Evolutionary conservation across 345 rosid genomes (phyloP), one percentile per base, ranked within the genome.

Genomic region (Populus davidiana): DNA sequence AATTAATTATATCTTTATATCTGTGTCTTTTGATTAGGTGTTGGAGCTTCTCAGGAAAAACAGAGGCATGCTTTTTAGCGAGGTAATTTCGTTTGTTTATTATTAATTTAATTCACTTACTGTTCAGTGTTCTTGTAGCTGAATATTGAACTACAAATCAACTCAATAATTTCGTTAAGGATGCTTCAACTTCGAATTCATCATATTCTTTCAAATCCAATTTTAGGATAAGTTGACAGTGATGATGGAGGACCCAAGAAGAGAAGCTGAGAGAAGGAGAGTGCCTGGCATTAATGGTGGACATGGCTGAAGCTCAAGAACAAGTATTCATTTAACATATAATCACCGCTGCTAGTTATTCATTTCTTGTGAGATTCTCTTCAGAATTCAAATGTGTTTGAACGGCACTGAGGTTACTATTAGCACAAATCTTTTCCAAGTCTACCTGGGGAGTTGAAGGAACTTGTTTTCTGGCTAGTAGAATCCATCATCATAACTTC

Each of bases 171-270:
- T 52, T 6, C 10, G 23, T 52, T 50, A 33, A 33, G 35, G 35
- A 33, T 33, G 23, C 59, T 69, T 11, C 59, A 25, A 50, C 18
- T 69, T 35, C 64, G 9, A 1, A 20, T 50, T 62, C 67, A 16
- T 80, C 52, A 17, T 72, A 20, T 47, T 0, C 47, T 66, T 36
- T 81, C 25, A n/a, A 63, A 73, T 76, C 17, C 39, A 20, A 12
- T 16, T 73, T 70, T 79, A 94, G 99, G 93, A 93, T 70, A 92
- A 91, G 80, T 59, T 96, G 82, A 92, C 98, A 2, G 50, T 93
- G 7, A 84, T 87, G 94, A 96, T 93, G 44, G 99, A 93, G 87
- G 99, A 96, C 70, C 96, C 94, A 35, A 88, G 99, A 79, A 33
- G 5, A 33, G 97, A 96, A 78, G 80, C 90, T 43, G 99, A 96